Evolutionary conservation across 805 yeast genomes (phyloP).

Genomic region (Saccharomycopsis javanensis): DNA sequence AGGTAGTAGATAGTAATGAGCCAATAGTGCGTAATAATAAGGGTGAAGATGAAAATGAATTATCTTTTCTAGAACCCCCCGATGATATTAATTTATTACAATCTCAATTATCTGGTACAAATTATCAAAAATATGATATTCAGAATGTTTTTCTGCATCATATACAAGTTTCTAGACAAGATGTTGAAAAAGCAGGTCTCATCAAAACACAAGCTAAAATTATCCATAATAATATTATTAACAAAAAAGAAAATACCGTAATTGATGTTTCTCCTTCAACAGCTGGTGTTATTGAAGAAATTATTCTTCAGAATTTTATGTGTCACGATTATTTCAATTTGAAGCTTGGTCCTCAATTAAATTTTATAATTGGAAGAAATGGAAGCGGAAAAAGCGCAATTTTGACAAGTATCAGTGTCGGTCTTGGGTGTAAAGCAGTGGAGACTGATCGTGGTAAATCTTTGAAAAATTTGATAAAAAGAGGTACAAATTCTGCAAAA

Average conservation of each 20-base stretch:
- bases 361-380: constrained; percentile 81
- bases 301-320: constrained; percentile 71
- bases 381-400: constrained; percentile 91
- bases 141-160: background rate
- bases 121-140: background rate
- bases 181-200: background rate
- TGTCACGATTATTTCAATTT: constrained; percentile 78
- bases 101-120: background rate
- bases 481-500: constrained; percentile 62
- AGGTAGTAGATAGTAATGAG: background rate
- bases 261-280: constrained; percentile 25
- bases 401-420: constrained; percentile 76
- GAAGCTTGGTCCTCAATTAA: constrained; percentile 66
- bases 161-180: background rate
- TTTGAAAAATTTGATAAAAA: constrained; percentile 60
- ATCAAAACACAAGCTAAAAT: background rate
- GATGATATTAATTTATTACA: background rate
- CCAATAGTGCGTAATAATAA: background rate
- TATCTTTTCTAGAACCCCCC: background rate
- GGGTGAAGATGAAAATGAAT: background rate
- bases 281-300: constrained; percentile 61
- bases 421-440: constrained; percentile 80
- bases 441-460: constrained; percentile 79
- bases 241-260: background rate
- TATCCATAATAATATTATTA: background rate